Base-by-base conservation (phyloP, 2,329 filamentous ascomycete genomes). In the Gaeumannomyces sp. region DNA sequence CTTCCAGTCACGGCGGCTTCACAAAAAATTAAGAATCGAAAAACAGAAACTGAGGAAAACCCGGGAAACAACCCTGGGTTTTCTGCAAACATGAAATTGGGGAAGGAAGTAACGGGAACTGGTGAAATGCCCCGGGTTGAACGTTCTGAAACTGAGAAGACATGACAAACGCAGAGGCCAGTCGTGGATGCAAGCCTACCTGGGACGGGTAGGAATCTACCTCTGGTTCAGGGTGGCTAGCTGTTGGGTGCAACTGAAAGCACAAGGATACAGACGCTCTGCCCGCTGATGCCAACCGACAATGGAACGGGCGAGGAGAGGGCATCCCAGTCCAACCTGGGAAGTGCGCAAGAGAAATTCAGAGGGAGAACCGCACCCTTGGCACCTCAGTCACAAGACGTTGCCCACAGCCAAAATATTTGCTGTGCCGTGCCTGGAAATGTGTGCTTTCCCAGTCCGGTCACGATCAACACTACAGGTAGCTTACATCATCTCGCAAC, bases 1-100 rank as follows among this genome's bases (percentile, higher is more conserved):
- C 38, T 62, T 62, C n/a, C 28, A 29, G 64, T 16, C 35, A 25
- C 25, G 35, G 57, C 14, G 57, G 45, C 45, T 29, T 60, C 57
- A 14, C 11, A 59, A 27, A 4, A 59, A 25, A 28, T 10, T n/a
- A 22, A 53, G 22, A 2, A 50, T 3, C 19, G 45, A 53, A 1
- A 25, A 53, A 25, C 3, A 22, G n/a, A 53, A 11, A 7, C 19
- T 5, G 7, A 53, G 2, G 11, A 22, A 50, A 2, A 19, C 6
- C 16, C 10, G 11, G 11, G 33, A 3, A 35, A 14, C 33, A 35
- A 35, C 33, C 33, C 2, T 14, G 13, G 33, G 10, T 14, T 14
- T 35, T 4, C 4, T 35, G 13, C 33, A 35, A 35, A 35, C 2
- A 6, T 4, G 4, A 11, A 14, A 10, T 6, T 14, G 33, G 2